Base-by-base conservation (phyloP, 768 basidiomycete genomes). In the Xanthoconium purpureum region DNA sequence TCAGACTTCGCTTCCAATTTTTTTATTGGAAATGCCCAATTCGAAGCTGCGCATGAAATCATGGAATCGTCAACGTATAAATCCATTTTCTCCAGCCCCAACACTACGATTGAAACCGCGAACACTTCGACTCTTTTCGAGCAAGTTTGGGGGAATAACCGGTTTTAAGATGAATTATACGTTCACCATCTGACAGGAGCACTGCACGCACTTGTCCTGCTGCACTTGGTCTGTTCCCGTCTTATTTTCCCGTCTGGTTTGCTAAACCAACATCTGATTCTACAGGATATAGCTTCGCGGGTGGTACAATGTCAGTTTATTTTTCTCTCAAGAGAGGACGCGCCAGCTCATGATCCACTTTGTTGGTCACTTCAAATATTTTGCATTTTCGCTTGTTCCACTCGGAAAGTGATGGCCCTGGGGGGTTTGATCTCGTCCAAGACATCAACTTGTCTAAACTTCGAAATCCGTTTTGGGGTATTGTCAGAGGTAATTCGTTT, bases 381-480 rank as follows among this genome's bases (percentile, higher is more conserved):
- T 50, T 29, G 8, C 29, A 44, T 20, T n/a, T 42, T 56, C 6
- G 1, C 13, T 39, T n/a, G 48, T 13, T 28, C n/a, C 1, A 40
- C 33, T 44, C 15, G 10, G 17, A 54, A 56, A 67, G 65, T 29
- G 89, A 91, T 70, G 89, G 90, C 0, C 89, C 90, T 4, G 89
- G 90, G n/a, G 81, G 83, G 1, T 84, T 91, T 57, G 87, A 90
- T 69, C 91, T 91, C 60, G 71, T 84, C 32, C 89, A 91, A 74
- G 88, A 89, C 5, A 77, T 80, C 61, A 89, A 90, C 66, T 78
- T 81, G 18, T 81, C 84, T 4, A 66, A 67, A 14, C 70, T 80
- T 9, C 84, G 81, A 82, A 90, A 91, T 67, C 85, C 87, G 5
- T 88, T 91, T 67, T 91, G 89, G 88, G 79, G 91, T 60, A 63